phyloP scores from a whole-genome alignment of 805 yeast genomes.

The Brettanomyces custersianus region DNA sequence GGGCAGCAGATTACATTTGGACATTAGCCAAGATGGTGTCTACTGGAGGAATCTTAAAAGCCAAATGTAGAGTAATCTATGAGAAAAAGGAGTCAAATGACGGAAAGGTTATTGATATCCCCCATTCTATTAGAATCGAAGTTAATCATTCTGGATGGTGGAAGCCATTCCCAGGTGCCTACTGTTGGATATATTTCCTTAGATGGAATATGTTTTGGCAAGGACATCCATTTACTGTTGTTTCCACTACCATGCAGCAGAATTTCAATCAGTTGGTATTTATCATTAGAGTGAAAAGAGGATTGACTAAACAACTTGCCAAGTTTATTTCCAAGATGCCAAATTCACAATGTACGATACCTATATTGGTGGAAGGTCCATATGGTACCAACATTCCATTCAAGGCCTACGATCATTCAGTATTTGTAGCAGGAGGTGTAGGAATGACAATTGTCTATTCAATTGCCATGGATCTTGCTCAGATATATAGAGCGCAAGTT shows the following conservation, averaged over 20 bases:
- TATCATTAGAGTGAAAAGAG: slow-evolving; percentile 42
- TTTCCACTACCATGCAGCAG: slow-evolving; percentile 31
- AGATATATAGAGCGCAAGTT: slow-evolving; percentile 21
- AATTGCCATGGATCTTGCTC: slow-evolving; percentile 33
- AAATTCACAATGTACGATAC: slow-evolving; percentile 26
- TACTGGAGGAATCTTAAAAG: slow-evolving; percentile 53
- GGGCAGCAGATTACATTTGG: slow-evolving; percentile 59
- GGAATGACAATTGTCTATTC: slow-evolving; percentile 53
- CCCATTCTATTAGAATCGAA: slow-evolving; percentile 38
- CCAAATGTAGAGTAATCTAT: slow-evolving; percentile 30
- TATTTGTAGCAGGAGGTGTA: slow-evolving; percentile 56
- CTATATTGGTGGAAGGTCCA: slow-evolving; percentile 51
- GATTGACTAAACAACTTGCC: slow-evolving; percentile 38
- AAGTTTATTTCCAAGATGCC: slow-evolving; percentile 23
- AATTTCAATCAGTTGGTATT: slow-evolving; percentile 35
- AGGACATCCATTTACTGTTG: slow-evolving; percentile 59
- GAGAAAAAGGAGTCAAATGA: slow-evolving; percentile 3
- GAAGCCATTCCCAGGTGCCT: slow-evolving; percentile 53
- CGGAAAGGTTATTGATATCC: slow-evolving; percentile 3
- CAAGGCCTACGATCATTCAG: slow-evolving; percentile 35
- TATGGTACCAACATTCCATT: slow-evolving; percentile 45
- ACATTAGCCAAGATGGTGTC: slow-evolving; percentile 45
- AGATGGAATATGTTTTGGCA: slow-evolving; percentile 44
- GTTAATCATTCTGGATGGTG: slow-evolving; percentile 46
- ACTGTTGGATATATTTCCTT: slow-evolving; percentile 47